Conservation (phyloP, 495 filamentous ascomycete species). For the Lasiosphaeria hispida region DNA sequence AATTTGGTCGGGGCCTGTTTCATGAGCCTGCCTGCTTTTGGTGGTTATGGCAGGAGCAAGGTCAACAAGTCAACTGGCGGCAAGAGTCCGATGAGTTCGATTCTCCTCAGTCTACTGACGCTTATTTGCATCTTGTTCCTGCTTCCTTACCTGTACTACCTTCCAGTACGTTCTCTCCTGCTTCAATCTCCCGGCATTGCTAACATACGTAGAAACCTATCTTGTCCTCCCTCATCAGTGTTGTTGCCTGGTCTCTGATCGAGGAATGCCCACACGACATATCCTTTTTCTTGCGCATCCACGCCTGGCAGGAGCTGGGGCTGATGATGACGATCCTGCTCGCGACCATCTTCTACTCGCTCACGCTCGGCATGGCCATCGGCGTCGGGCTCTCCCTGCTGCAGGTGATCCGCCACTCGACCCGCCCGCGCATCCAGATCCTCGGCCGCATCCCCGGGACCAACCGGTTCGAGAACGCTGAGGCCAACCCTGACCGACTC, state of each 20-base stretch:
- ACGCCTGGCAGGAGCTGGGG: constrained; percentile 76
- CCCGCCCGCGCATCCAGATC: constrained; percentile 94
- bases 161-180: constrained; percentile 64
- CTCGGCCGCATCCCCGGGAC: constrained; percentile 85
- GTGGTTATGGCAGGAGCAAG: constrained; percentile 94
- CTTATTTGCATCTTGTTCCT: constrained; percentile 75
- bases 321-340: constrained; percentile 89
- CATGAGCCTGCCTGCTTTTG: constrained; percentile 87
- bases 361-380: constrained; percentile 81
- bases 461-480: constrained; percentile 82
- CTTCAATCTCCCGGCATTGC: not conserved
- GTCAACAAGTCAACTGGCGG: constrained; percentile 91
- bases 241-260: constrained; percentile 89
- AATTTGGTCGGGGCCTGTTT: constrained; percentile 92
- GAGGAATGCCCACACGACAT: constrained; percentile 95
- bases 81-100: constrained; percentile 85
- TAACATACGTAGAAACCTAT: constrained; percentile 76
- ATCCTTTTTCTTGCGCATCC: constrained; percentile 81
- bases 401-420: constrained; percentile 83
- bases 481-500: constrained; percentile 68
- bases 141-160: constrained; percentile 88
- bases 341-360: constrained; percentile 88
- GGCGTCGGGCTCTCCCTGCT: constrained; percentile 86
- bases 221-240: constrained; percentile 89
- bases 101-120: constrained; percentile 80